A percentile compares a stretch with the other conserved stretches of the same genome.
Evolutionary conservation across 2,329 filamentous ascomycete species (phyloP).

Genomic region (Fusarium sterilihyphosum): DNA sequence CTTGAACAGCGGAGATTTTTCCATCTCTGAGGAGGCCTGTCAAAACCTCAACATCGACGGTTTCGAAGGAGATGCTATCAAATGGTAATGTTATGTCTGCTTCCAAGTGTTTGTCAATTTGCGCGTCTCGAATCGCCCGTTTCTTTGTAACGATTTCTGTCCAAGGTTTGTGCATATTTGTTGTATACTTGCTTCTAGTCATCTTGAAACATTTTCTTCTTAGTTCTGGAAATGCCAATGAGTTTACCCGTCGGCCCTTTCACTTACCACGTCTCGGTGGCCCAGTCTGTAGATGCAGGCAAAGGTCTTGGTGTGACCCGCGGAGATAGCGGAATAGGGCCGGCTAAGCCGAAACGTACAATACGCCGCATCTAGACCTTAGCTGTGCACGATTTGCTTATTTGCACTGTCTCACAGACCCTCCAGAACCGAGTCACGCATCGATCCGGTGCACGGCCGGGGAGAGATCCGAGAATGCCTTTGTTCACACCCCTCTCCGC

Average conservation of each 20-base stretch:
- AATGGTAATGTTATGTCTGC: background rate
- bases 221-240: background rate
- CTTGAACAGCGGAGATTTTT: background rate
- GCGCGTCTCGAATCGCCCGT: background rate
- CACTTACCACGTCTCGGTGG: background rate
- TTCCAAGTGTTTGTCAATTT: background rate
- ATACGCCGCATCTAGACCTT: background rate
- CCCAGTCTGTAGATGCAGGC: background rate
- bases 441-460: background rate
- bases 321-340: background rate
- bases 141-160: background rate
- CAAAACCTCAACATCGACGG: background rate
- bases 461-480: background rate
- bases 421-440: background rate
- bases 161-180: background rate
- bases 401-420: background rate
- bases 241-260: background rate
- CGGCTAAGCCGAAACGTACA: background rate
- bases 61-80: background rate
- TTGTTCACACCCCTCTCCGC: background rate
- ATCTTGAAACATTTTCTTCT: background rate
- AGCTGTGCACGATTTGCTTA: background rate
- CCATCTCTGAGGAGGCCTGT: background rate
- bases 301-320: background rate
- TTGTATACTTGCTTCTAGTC: accelerated